phyloP scores from a whole-genome alignment of 352 stramenopile genomes.

The Phytophthora ohioensis region DNA sequence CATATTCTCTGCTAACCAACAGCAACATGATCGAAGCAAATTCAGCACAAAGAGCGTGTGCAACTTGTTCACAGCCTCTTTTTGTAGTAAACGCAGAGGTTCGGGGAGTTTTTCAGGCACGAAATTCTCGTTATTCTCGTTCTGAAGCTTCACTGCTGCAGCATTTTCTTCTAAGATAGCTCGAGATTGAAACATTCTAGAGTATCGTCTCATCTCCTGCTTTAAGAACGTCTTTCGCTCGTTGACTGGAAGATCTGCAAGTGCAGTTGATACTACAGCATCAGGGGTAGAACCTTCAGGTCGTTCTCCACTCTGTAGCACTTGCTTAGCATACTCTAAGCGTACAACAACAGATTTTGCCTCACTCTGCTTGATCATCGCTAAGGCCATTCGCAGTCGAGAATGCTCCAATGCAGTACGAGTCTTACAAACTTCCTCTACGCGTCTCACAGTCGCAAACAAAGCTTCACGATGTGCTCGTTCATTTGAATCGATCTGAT shows the following conservation, averaged over 20 bases:
- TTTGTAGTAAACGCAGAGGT: slow-evolving; percentile 43
- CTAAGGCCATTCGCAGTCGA: slow-evolving; percentile 41
- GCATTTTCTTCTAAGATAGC: slow-evolving; percentile 21
- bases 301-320: slow-evolving; percentile 10
- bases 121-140: neutral
- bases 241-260: slow-evolving; percentile 16
- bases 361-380: slow-evolving; percentile 52
- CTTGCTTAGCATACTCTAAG: slow-evolving; percentile 30
- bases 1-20: slow-evolving; percentile 72
- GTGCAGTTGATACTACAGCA: too few relatives aligned
- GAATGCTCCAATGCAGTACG: slow-evolving; percentile 46
- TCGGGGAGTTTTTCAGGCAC: slow-evolving; percentile 12
- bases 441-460: slow-evolving; percentile 7
- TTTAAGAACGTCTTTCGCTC: slow-evolving; percentile 31
- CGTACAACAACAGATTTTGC: slow-evolving; percentile 25
- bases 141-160: neutral
- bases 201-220: slow-evolving; percentile 25
- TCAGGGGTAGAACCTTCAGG: too few relatives aligned
- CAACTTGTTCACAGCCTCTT: slow-evolving; percentile 43
- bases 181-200: slow-evolving; percentile 31
- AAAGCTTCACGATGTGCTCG: slow-evolving; percentile 43
- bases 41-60: slow-evolving; percentile 66
- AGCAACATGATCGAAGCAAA: slow-evolving; percentile 67
- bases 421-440: slow-evolving; percentile 43
- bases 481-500: slow-evolving; percentile 42